Base-by-base conservation (phyloP, 257 asterid genomes). In the Fraxinus anomala region DNA sequence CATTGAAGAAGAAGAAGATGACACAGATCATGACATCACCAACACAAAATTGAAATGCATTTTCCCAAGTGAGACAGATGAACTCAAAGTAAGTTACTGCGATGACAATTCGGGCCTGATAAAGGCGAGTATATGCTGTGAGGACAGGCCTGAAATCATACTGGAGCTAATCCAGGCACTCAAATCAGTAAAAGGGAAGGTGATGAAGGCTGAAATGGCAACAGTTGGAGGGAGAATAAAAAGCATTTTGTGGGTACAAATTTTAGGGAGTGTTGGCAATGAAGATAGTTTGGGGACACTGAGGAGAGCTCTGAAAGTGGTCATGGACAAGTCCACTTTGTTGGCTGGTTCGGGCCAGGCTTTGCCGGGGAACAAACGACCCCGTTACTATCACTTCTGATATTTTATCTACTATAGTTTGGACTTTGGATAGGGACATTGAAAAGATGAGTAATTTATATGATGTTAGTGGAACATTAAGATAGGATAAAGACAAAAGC, bases 221-320 rank as follows among this genome's bases (percentile, higher is more conserved):
- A 92, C 97, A 16, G 85, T 92, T 0, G 97, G 94, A 11, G 98
- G 97, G 49, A 77, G 98, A 72, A 91, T 90, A 10, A 94, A 87
- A 83, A 83, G 80, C 73, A 83, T 82, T 11, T 40, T 92, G 73
- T 91, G 96, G 97, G 82, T 94, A 5, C 76, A 80, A 69, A 3
- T 83, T 11, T 40, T 11, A 40, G 49, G 42, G 42, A 7, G 42
- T 37, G 72, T 37, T 44, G 87, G 67, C 8, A 74, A 47, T 6
- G 88, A 86, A 39, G 85, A 84, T 68, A 82, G 87, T 34, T 77
- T 91, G 68, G 94, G 81, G 73, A 70, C 80, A 54, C 73, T 93
- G 16, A 82, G 85, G 77, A 86, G 89, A 49, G 97, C 90, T 2
- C 82, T 93, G 79, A 90, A 85, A 81, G 70, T 67, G 87, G 98